Evolutionary conservation across 2,329 filamentous ascomycete genomes (phyloP).

Genomic region (Aspergillus sp.): DNA sequence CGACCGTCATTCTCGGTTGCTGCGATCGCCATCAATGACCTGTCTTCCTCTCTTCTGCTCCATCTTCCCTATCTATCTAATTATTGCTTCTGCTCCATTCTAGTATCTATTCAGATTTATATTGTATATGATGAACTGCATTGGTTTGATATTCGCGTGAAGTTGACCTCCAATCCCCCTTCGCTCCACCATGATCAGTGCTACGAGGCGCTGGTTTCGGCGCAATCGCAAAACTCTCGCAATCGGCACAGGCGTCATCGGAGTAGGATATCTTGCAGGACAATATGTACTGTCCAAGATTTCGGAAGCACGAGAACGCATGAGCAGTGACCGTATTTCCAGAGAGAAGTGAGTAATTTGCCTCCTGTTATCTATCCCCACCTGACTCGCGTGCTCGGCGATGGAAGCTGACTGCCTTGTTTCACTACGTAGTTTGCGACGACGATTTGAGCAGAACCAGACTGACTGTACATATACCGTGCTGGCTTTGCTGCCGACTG

Average conservation of each 20-base stretch:
- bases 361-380: neutral
- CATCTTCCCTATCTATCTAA: slow-evolving; percentile 2
- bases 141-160: slow-evolving; percentile 1
- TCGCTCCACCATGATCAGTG: slow-evolving; percentile 57
- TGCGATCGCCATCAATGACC: slow-evolving; percentile 10
- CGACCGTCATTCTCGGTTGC: slow-evolving; percentile 16
- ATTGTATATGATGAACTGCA: slow-evolving; percentile 17
- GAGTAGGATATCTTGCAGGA: slow-evolving; percentile 85
- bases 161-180: slow-evolving; percentile 5
- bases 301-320: slow-evolving; percentile 88
- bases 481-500: slow-evolving; percentile 88
- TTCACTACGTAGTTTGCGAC: slow-evolving; percentile 67
- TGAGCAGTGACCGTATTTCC: slow-evolving; percentile 92
- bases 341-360: slow-evolving; percentile 78
- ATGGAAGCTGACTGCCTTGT: slow-evolving; percentile 13
- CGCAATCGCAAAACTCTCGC: slow-evolving; percentile 89
- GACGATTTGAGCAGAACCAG: slow-evolving; percentile 97
- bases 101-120: neutral
- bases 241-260: slow-evolving; percentile 81
- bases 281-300: slow-evolving; percentile 93
- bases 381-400: slow-evolving; percentile 15
- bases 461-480: slow-evolving; percentile 98
- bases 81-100: neutral
- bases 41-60: slow-evolving; percentile 3
- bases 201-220: slow-evolving; percentile 85